Base-by-base conservation (phyloP, 257 asterid species). In the Capsicum baccatum region DNA sequence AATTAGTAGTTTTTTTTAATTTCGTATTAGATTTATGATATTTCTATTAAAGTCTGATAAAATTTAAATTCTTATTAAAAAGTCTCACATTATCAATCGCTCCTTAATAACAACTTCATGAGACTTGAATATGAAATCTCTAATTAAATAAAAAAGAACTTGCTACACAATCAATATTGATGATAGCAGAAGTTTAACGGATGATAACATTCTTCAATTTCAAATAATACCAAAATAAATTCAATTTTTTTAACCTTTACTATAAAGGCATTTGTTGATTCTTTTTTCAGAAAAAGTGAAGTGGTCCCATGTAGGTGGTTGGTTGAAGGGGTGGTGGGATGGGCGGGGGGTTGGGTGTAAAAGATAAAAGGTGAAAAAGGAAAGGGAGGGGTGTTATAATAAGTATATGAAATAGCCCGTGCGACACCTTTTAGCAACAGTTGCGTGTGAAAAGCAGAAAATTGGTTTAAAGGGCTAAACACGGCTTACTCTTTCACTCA, bases 371-470 rank as follows among this genome's bases (percentile, higher is more conserved):
- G 62, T 17, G 14, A 66, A 81, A 57, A 83, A 39, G 14, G 21
- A 33, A 71, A 62, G 1, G 5, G 48, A 26, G 19, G 50, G 4
- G 26, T 3, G 21, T 39, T 68, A 16, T 68, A 68, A 68, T 68
- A 63, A 83, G 85, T 85, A 79, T 84, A 39, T 39, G 44, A 87
- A 87, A 91, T 90, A 89, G 90, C 85, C 89, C 92, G 88, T 87
- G 91, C 84, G 50, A 81, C 47, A 85, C 86, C 91, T 88, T 89
- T 88, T 76, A 8, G 84, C 87, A 83, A 86, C 86, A 79, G 81
- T 88, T 90, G 91, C 92, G 97, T 88, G 91, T 90, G 88, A 90
- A 93, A 91, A 89, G 93, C 84, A 54, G 87, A 89, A 87, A 83
- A 42, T 85, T 88, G 86, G 92, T 90, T 89, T 85, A 88, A 91